Evolutionary conservation across 2,329 filamentous ascomycete species (phyloP).

Genomic region (Dissoconium aciculare): DNA sequence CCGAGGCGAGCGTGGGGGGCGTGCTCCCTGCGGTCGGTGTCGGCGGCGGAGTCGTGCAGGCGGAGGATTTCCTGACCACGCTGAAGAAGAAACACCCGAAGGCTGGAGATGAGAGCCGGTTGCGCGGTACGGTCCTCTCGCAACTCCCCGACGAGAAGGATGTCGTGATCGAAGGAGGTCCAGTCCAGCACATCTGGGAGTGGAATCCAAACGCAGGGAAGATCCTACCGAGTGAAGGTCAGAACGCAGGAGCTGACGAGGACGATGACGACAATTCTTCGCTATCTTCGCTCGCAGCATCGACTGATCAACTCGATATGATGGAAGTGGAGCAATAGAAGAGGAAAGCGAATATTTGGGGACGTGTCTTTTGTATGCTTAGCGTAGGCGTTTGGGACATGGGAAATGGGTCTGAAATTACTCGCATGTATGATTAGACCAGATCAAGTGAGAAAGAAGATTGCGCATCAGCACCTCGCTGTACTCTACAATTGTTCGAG

Average conservation of each 20-base stretch:
- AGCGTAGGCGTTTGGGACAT: constrained; percentile 3
- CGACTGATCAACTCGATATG: background rate
- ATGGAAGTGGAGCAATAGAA: too few species aligned
- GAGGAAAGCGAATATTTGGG: too few species aligned
- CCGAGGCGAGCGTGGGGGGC: constrained; percentile 35
- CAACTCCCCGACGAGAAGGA: constrained; percentile 54
- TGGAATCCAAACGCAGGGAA: constrained; percentile 38
- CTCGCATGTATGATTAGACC: too few species aligned
- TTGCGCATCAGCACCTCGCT: too few species aligned
- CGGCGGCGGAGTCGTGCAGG: constrained; percentile 26
- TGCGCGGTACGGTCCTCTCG: constrained; percentile 70
- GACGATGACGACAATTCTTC: constrained; percentile 1
- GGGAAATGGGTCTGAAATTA: too few species aligned
- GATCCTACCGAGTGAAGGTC: constrained; percentile 3
- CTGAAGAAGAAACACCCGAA: constrained; percentile 90
- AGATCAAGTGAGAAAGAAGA: too few species aligned
- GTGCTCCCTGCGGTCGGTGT: constrained; percentile 29
- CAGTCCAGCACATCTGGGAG: constrained; percentile 48
- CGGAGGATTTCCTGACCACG: constrained; percentile 37
- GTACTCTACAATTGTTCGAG: too few species aligned
- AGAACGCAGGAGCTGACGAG: background rate
- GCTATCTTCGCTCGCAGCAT: background rate
- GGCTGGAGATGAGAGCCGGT: constrained; percentile 64
- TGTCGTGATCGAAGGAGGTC: constrained; percentile 65
- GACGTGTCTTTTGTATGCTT: constrained; percentile 1